phyloP scores from a whole-genome alignment of 2,329 filamentous ascomycete genomes.

The Coniochaeta sp. region DNA sequence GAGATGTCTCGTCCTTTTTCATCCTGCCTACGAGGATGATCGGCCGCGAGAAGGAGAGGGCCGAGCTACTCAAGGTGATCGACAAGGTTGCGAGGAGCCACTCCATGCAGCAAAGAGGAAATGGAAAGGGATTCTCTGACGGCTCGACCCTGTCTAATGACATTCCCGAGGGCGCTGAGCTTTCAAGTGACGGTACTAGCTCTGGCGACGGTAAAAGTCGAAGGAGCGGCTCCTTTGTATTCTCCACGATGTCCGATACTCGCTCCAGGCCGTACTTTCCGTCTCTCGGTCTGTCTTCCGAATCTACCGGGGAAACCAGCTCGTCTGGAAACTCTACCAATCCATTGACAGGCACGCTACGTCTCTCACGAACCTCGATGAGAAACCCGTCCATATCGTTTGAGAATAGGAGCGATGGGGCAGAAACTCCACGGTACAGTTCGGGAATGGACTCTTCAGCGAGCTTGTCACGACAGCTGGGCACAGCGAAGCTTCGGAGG shows the following conservation, averaged over 20 bases:
- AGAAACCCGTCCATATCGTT: constrained; percentile 42
- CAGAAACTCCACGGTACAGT: constrained; percentile 21
- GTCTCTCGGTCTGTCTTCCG: constrained; percentile 25
- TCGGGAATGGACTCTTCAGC: constrained; percentile 36
- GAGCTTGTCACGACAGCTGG: constrained; percentile 39
- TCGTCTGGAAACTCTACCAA: constrained; percentile 36
- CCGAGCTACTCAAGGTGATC: constrained; percentile 65
- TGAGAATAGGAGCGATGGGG: constrained; percentile 38
- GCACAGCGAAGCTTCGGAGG: constrained; percentile 43
- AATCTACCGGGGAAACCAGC: constrained; percentile 35
- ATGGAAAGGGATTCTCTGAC: constrained; percentile 41
- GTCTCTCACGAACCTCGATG: constrained; percentile 40
- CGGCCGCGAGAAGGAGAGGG: constrained; percentile 65
- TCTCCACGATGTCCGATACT: constrained; percentile 32
- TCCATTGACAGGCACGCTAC: constrained; percentile 17
- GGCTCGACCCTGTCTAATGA: constrained; percentile 46
- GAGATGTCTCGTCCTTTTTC: constrained; percentile 88
- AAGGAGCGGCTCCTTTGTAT: constrained; percentile 40
- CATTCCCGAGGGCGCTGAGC: constrained; percentile 37
- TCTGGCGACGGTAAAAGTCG: constrained; percentile 45
- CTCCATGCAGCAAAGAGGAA: constrained; percentile 32
- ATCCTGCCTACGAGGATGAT: constrained; percentile 76
- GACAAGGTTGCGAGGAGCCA: constrained; percentile 68
- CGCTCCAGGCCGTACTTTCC: constrained; percentile 32
- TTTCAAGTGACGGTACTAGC: constrained; percentile 53